Evolutionary conservation across 495 filamentous ascomycete genomes (phyloP).

Genomic region (Penicillium paxilli): DNA sequence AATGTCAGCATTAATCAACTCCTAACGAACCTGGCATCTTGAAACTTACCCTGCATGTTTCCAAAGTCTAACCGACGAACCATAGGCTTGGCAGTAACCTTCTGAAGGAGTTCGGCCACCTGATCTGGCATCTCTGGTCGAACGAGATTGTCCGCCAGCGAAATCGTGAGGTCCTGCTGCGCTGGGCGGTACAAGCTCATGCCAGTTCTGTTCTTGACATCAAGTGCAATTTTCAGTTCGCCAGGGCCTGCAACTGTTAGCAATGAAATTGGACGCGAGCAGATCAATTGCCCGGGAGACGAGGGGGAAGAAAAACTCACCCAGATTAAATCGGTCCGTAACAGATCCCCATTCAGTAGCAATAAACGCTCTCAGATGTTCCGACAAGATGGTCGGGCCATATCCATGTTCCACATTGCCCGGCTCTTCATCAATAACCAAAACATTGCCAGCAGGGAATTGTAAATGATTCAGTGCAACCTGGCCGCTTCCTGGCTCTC

Average conservation of each 20-base stretch:
- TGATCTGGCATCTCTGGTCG: slow-evolving; percentile 55
- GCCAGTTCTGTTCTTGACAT: slow-evolving; percentile 56
- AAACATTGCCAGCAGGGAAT: slow-evolving; percentile 41
- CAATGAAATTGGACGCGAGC: slow-evolving; percentile 5
- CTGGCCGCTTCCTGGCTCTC: slow-evolving; percentile 27
- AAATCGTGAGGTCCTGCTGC: slow-evolving; percentile 68
- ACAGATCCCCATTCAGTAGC: slow-evolving; percentile 67
- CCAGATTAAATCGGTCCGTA: slow-evolving; percentile 74
- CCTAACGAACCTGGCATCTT: neutral
- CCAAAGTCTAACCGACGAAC: slow-evolving; percentile 44
- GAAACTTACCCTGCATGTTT: slow-evolving; percentile 36
- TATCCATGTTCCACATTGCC: slow-evolving; percentile 42
- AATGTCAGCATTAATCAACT: slow-evolving; percentile 31
- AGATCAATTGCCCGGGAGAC: neutral
- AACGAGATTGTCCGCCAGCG: slow-evolving; percentile 63
- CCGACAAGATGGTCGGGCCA: slow-evolving; percentile 62
- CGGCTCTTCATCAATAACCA: slow-evolving; percentile 56
- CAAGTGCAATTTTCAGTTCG: slow-evolving; percentile 63
- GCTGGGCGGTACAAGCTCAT: slow-evolving; percentile 63
- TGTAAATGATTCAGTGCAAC: slow-evolving; percentile 36
- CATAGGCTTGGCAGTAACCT: slow-evolving; percentile 38
- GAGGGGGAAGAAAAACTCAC: slow-evolving; percentile 21
- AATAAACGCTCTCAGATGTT: slow-evolving; percentile 66
- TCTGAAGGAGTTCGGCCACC: slow-evolving; percentile 54
- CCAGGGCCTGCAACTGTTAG: slow-evolving; percentile 51